Percentiles rank a stretch among this genome's conserved stretches.
phyloP scores from a whole-genome alignment of 108 stramenopile genomes.

The Skeletonema marinoi region DNA sequence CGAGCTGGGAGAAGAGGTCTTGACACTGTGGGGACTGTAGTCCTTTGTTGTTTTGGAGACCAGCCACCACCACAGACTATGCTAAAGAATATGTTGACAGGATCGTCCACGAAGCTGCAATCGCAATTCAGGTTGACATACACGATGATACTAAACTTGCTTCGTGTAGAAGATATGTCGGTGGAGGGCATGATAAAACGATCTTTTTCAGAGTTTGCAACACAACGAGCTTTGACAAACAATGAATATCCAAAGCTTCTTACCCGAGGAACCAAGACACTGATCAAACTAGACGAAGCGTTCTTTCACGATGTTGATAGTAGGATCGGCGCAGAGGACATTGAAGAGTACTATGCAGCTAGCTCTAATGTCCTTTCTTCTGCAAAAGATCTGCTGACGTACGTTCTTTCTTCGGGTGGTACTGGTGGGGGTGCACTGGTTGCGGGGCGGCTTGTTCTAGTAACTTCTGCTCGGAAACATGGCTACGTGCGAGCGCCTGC shows the following conservation, averaged over 20 bases:
- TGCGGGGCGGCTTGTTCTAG: slow-evolving; percentile 66
- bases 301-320: slow-evolving; percentile 53
- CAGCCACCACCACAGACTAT: slow-evolving; percentile 70
- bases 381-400: slow-evolving; percentile 53
- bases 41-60: slow-evolving; percentile 74
- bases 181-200: slow-evolving; percentile 97
- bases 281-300: slow-evolving; percentile 72
- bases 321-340: slow-evolving; percentile 74
- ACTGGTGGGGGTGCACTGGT: slow-evolving; percentile 57
- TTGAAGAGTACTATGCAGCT: slow-evolving; percentile 68
- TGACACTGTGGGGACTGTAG: slow-evolving; percentile 89
- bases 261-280: slow-evolving; percentile 68
- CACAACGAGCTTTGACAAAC: slow-evolving; percentile 90
- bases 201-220: slow-evolving; percentile 90
- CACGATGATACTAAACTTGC: slow-evolving; percentile 96
- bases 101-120: slow-evolving; percentile 81
- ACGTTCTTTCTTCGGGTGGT: slow-evolving; percentile 48
- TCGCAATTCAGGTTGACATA: slow-evolving; percentile 96
- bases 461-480: slow-evolving; percentile 68
- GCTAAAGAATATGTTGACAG: slow-evolving; percentile 90
- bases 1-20: slow-evolving; percentile 96
- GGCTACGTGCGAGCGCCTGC: slow-evolving; percentile 71
- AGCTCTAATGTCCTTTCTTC: slow-evolving; percentile 48
- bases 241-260: slow-evolving; percentile 90
- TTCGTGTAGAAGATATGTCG: slow-evolving; percentile 94